Evolutionary conservation across 2,329 filamentous ascomycete genomes (phyloP), one percentile per base, ranked within the genome.

Genomic region (Fusarium metavorans): DNA sequence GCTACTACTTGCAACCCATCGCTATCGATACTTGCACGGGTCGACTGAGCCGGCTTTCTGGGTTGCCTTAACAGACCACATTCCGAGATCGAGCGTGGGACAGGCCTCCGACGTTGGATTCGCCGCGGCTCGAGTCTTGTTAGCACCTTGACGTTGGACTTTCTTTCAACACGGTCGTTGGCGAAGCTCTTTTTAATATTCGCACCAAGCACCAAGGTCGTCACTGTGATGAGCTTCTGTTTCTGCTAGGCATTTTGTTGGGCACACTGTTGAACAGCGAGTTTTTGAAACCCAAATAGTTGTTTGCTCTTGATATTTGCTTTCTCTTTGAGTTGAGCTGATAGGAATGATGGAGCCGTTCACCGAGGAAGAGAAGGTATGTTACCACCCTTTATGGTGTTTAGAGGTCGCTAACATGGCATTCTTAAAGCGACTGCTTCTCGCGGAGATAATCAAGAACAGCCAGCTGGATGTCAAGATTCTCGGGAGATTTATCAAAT

Each of bases 391-490:
- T 16, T 23, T 18, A 20, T 30, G 18, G n/a, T 37, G 2, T 32
- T 13, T 14, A 18, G 20, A 16, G 16, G 34, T 25, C 6, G 8
- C 32, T 60, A 23, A 54, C 59, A 67, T 50, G 71, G 71, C 56
- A 72, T 58, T 23, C 10, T 8, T 57, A n/a, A 76, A 91, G 89
- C 87, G 88, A 72, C 89, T 89, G 77, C 82, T 90, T 70, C 84
- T 91, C 66, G 87, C 85, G 66, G 89, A 91, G 80, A 88, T 90
- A 76, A 87, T 91, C 80, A 91, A 90, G 76, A 84, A 84, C 69
- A 90, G 88, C 81, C 80, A 84, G 34, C 80, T 90, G 68, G 85
- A 88, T 66, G 78, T 89, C 27, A 79, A 82, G 13, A 80, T 79
- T 20, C 80, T 91, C 34, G 84, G 86, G 23, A 81, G 82, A 14